Conservation (phyloP, 1,284 basidiomycete species). For the Cutaneotrichosporon sp. region DNA sequence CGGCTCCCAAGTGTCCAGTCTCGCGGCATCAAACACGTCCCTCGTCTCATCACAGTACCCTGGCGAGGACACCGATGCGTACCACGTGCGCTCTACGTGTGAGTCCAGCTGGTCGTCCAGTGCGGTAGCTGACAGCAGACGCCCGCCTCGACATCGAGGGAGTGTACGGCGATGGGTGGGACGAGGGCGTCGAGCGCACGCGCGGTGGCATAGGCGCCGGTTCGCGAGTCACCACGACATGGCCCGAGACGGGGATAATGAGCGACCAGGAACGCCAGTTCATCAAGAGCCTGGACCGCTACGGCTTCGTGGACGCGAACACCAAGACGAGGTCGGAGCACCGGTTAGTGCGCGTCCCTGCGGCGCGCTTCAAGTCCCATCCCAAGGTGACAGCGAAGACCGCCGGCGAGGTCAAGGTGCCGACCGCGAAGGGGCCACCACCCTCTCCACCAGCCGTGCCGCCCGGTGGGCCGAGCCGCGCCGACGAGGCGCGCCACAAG, state of each 20-base stretch:
- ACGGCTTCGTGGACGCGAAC: constrained; percentile 76
- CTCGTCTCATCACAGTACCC: constrained; percentile 41
- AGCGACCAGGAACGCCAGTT: constrained; percentile 63
- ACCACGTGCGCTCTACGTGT: constrained; percentile 80
- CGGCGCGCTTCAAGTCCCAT: constrained; percentile 64
- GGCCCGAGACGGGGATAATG: constrained; percentile 51
- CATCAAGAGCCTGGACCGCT: constrained; percentile 69
- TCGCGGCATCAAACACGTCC: constrained; percentile 11
- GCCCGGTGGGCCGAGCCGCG: constrained; percentile 9
- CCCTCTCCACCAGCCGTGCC: constrained; percentile 16
- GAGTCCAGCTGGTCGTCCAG: too few relatives aligned
- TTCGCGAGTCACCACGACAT: constrained; percentile 57
- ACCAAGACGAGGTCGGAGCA: constrained; percentile 64
- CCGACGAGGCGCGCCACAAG: constrained; percentile 22
- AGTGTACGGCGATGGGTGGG: constrained; percentile 87
- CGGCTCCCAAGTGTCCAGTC: constrained; percentile 2
- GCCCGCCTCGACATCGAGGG: constrained; percentile 79
- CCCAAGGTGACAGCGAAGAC: constrained; percentile 54
- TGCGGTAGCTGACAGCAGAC: constrained; percentile 53
- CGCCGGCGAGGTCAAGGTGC: not conserved
- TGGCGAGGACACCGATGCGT: constrained; percentile 76
- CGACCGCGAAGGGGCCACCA: constrained; percentile 1
- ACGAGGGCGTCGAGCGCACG: constrained; percentile 89
- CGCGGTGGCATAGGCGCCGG: constrained; percentile 64
- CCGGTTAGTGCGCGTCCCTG: constrained; percentile 68